Evolutionary conservation across 148 eudicot species (phyloP), one percentile per base, ranked within the genome.

Genomic region (Silene uniflora): DNA sequence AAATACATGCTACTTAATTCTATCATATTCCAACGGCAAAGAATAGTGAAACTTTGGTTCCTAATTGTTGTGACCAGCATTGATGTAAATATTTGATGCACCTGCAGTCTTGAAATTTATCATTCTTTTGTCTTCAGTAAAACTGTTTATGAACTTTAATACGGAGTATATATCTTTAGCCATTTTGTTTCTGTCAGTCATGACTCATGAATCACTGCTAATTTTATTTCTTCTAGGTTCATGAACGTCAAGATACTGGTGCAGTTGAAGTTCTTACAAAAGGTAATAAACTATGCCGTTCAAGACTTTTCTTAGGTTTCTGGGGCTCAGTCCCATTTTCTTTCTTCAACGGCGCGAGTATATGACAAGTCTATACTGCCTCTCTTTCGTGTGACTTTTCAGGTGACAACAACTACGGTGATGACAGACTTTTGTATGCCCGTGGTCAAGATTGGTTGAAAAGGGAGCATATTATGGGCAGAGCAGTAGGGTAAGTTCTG

Each of bases 381-480:
- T 39, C 44, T 39, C 44, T 39, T 39, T 39, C 1, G 9, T 39
- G 9, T 39, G 44, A 39, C 44, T 59, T 80, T 74, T 35, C 83
- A 90, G 97, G 97, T 24, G 97, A 92, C 84, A 87, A 90, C 76
- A 92, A 92, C 76, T 67, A 29, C 67, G 85, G 81, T 3, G 91
- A 92, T 76, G 97, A 92, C 75, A 80, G 91, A 75, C 80, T 80
- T 71, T 77, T 92, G 77, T 92, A 92, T 81, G 91, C 92, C 59
- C 84, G 75, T 32, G 92, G 97, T 75, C 97, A 92, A 69, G 89
- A 84, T 22, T 92, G 97, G 97, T 82, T 92, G 71, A 82, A 87
- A 27, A 84, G 91, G 62, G 88, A 88, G 67, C 97, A 92, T 83
- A 88, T 92, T 58, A 83, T 91, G 91, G 97, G 97, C 63, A 84